A percentile compares a stretch with the other conserved stretches of the same genome.
Evolutionary conservation across 768 basidiomycete species (phyloP).

Genomic region (Panaeolus cyanescens): DNA sequence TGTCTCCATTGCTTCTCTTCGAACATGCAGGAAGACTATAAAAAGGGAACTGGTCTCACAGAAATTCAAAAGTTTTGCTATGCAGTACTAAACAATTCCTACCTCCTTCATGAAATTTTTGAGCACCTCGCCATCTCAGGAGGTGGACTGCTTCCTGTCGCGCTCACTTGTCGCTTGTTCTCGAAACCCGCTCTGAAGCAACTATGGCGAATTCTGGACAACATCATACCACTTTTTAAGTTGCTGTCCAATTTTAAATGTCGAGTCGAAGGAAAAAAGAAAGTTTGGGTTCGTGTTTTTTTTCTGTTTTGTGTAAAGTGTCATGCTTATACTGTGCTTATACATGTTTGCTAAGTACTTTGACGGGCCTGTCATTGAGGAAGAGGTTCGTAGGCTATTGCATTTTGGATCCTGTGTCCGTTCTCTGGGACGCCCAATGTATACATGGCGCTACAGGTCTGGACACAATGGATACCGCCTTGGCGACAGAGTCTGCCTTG

Average conservation of each 20-base stretch:
- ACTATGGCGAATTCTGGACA: background rate
- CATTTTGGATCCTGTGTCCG: background rate
- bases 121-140: background rate
- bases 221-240: background rate
- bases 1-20: too few relatives aligned
- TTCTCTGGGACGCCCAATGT: background rate
- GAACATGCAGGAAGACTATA: too few relatives aligned
- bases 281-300: background rate
- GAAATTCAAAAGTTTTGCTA: too few relatives aligned
- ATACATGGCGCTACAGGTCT: background rate
- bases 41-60: too few relatives aligned
- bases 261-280: background rate
- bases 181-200: background rate
- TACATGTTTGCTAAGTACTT: too few relatives aligned
- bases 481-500: background rate
- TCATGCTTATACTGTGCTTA: too few relatives aligned
- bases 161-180: background rate
- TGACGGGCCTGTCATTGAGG: background rate
- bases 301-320: background rate
- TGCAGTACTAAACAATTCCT: background rate
- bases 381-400: background rate
- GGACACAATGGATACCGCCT: background rate
- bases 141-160: background rate
- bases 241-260: background rate
- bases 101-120: background rate